Evolutionary conservation across 495 filamentous ascomycete genomes (phyloP).

Genomic region (Penicillium nucicola): DNA sequence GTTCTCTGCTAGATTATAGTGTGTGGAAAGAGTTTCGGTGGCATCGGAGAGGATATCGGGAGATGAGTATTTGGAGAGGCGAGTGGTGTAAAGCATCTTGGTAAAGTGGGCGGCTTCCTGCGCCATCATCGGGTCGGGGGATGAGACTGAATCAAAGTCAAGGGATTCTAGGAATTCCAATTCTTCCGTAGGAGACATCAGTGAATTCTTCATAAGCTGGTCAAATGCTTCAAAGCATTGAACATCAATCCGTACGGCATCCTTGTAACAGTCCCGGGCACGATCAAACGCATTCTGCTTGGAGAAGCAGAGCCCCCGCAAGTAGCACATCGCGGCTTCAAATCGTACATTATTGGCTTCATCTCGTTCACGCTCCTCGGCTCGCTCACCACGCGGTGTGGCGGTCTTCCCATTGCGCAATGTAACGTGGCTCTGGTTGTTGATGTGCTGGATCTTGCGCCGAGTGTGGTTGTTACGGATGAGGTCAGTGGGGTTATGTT

Average conservation of each 20-base stretch:
- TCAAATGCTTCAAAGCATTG: conserved; percentile 99
- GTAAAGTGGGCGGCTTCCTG: conserved; percentile 90
- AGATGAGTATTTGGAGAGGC: conserved; percentile 93
- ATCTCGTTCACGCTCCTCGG: conserved; percentile 64
- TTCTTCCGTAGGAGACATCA: conserved; percentile 98
- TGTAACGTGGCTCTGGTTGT: conserved; percentile 48
- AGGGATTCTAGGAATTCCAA: conserved; percentile 88
- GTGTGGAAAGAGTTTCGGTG: conserved; percentile 83
- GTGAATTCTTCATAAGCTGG: conserved; percentile 92
- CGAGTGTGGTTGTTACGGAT: conserved; percentile 65
- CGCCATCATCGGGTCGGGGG: conserved; percentile 55
- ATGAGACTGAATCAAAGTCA: conserved; percentile 79
- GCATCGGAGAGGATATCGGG: conserved; percentile 80
- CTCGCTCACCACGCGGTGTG: conserved; percentile 50
- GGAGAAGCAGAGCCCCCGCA: conserved; percentile 89
- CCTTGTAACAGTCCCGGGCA: conserved; percentile 97
- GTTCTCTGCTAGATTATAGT: conserved; percentile 85
- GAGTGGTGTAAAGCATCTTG: conserved; percentile 94
- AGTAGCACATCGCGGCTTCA: conserved; percentile 96
- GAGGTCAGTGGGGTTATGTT: conserved; percentile 86
- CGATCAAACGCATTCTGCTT: conserved; percentile 98
- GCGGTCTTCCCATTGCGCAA: conserved; percentile 44
- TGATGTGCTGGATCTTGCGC: conserved; percentile 53
- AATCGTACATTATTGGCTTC: conserved; percentile 72
- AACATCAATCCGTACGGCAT: conserved; percentile 92